Percentiles rank a stretch among this genome's conserved stretches.
Conservation (phyloP, 257 asterid species). For the Nicotiana undulata region DNA sequence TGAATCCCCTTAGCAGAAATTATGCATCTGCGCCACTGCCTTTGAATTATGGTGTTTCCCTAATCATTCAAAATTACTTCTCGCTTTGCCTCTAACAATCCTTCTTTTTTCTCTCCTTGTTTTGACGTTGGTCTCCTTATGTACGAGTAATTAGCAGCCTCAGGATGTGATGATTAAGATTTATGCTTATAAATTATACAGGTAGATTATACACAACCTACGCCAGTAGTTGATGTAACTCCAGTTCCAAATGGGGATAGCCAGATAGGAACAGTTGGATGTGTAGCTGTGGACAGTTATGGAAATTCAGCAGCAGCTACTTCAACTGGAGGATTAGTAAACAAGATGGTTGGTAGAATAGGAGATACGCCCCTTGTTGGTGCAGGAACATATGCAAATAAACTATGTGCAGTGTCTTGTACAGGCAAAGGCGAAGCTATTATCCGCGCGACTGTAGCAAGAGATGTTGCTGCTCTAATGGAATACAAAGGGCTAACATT, state of each 20-base stretch:
- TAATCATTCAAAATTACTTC: no score
- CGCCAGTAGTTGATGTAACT: conserved; percentile 17
- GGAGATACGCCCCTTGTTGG: conserved; percentile 88
- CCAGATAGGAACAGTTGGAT: conserved; percentile 85
- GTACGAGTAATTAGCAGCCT: not conserved
- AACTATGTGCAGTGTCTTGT: conserved; percentile 71
- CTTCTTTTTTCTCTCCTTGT: no score
- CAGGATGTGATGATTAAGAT: not conserved
- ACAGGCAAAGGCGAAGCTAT: conserved; percentile 83
- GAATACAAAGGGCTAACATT: conserved; percentile 79
- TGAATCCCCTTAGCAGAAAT: no score
- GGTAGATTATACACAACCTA: conserved; percentile 72
- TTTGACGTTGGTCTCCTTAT: no score
- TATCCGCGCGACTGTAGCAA: conserved; percentile 72
- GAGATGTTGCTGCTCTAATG: conserved; percentile 93
- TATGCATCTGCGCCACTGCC: no score
- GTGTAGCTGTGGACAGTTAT: conserved; percentile 67
- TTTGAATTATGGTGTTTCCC: no score
- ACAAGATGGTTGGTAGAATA: conserved; percentile 84
- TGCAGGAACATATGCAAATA: conserved; percentile 82
- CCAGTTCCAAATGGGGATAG: conserved; percentile 48
- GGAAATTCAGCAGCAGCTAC: conserved; percentile 84
- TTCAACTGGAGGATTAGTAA: conserved; percentile 90
- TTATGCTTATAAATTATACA: not conserved
- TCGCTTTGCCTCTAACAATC: no score